Percentiles rank a stretch among this genome's conserved stretches.
These are phyloP conservation scores for Massariosphaeria phaeospora DNA, from an alignment of 495 filamentous ascomycete genomes.

Conservation along the genomic window DNA sequence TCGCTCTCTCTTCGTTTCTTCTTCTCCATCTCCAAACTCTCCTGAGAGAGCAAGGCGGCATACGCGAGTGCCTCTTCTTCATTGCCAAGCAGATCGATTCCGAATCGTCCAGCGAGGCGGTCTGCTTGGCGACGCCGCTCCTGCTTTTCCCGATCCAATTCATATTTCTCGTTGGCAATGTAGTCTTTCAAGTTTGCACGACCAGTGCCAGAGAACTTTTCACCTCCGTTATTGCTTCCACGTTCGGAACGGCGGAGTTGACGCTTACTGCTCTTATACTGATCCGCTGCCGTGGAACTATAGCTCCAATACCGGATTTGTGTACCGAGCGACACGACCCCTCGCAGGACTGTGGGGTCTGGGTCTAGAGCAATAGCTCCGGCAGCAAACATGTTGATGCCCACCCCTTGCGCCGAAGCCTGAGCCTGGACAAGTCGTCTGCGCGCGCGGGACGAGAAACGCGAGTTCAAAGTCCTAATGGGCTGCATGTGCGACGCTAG, in stretches of 20 bases:
- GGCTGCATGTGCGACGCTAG: slow-evolving; percentile 74
- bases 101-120: slow-evolving; percentile 71
- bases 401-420: slow-evolving; percentile 58
- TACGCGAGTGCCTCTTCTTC: slow-evolving; percentile 88
- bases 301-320: slow-evolving; percentile 92
- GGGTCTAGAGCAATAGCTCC: slow-evolving; percentile 83
- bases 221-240: slow-evolving; percentile 52
- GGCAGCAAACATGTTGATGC: slow-evolving; percentile 75
- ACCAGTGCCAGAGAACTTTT: slow-evolving; percentile 55
- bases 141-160: slow-evolving; percentile 70
- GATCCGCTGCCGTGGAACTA: slow-evolving; percentile 62
- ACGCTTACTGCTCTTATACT: slow-evolving; percentile 61
- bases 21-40: slow-evolving; percentile 60
- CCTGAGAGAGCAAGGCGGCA: slow-evolving; percentile 80
- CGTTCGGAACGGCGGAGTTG: slow-evolving; percentile 56
- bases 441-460: slow-evolving; percentile 75
- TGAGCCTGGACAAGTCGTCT: slow-evolving; percentile 68
- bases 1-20: slow-evolving; percentile 54
- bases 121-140: slow-evolving; percentile 57
- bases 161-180: slow-evolving; percentile 74
- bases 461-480: slow-evolving; percentile 82
- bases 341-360: slow-evolving; percentile 83
- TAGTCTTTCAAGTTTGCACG: slow-evolving; percentile 66
- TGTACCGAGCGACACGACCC: slow-evolving; percentile 80
- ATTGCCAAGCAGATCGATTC: slow-evolving; percentile 66